These are phyloP conservation scores for Linderniella brevidens DNA, from an alignment of 257 asterid species.

Conservation along the genomic window DNA sequence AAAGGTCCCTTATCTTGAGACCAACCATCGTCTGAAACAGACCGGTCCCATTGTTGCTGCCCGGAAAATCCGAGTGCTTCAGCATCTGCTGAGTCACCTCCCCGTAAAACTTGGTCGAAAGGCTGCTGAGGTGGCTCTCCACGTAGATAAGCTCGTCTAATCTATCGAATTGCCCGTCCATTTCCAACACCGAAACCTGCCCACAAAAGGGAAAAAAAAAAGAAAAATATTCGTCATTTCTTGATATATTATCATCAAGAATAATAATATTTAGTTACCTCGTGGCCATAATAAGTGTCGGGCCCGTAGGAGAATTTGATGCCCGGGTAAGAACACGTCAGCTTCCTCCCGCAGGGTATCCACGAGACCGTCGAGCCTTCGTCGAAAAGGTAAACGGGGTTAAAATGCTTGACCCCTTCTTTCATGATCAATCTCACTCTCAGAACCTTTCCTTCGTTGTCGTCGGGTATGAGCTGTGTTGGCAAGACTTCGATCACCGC, in stretches of 20 bases:
- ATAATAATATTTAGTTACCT: slow-evolving; percentile 25
- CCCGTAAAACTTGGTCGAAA: slow-evolving; percentile 88
- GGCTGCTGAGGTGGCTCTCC: slow-evolving; percentile 91
- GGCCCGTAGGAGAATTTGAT: slow-evolving; percentile 88
- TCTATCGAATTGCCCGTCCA: slow-evolving; percentile 98
- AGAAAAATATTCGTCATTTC: no score
- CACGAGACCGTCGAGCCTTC: slow-evolving; percentile 93
- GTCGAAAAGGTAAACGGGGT: slow-evolving; percentile 81
- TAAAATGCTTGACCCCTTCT: slow-evolving; percentile 77
- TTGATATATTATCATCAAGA: no score
- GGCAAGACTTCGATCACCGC: slow-evolving; percentile 89
- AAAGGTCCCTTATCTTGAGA: slow-evolving; percentile 83
- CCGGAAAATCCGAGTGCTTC: slow-evolving; percentile 89
- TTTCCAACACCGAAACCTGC: slow-evolving; percentile 87
- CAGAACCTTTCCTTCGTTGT: slow-evolving; percentile 80
- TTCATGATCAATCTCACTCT: slow-evolving; percentile 86
- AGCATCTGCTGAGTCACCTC: slow-evolving; percentile 95
- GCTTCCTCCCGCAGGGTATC: slow-evolving; percentile 97
- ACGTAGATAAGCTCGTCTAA: slow-evolving; percentile 85
- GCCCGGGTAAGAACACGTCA: slow-evolving; percentile 97
- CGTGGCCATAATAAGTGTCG: slow-evolving; percentile 64
- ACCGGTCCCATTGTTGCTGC: slow-evolving; percentile 97
- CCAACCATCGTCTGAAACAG: slow-evolving; percentile 88
- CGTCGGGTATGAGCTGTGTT: slow-evolving; percentile 82
- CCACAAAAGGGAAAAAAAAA: no score